Percentiles rank a stretch among this genome's conserved stretches.
phyloP scores from a whole-genome alignment of 495 filamentous ascomycete species.

The Penicillium turbatum region DNA sequence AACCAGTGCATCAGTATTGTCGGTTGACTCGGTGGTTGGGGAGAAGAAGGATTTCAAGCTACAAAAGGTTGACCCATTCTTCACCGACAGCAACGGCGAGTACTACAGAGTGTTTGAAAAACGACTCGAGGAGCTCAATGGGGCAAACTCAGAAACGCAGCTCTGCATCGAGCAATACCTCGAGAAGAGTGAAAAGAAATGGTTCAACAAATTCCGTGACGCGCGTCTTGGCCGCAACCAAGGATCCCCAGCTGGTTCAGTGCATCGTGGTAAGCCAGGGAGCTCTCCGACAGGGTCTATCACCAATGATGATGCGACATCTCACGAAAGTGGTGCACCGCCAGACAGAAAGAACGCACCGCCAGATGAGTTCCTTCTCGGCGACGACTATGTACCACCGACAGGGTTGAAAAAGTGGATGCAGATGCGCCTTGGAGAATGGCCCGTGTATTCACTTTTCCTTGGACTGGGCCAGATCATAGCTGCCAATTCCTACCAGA shows the following conservation, averaged over 20 bases:
- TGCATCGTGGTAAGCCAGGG: conserved; percentile 33
- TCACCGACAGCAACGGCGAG: conserved; percentile 62
- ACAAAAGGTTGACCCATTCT: conserved; percentile 67
- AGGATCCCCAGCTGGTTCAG: conserved; percentile 39
- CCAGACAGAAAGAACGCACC: conserved; percentile 20
- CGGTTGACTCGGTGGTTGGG: conserved; percentile 53
- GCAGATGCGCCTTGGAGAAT: conserved; percentile 51
- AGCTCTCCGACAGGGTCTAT: conserved; percentile 34
- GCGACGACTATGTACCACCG: conserved; percentile 61
- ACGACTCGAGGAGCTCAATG: conserved; percentile 54
- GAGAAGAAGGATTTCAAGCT: conserved; percentile 61
- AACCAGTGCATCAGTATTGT: conserved; percentile 44
- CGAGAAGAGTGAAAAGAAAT: conserved; percentile 65
- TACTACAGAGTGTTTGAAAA: conserved; percentile 59
- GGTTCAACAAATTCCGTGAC: conserved; percentile 60
- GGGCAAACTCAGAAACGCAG: conserved; percentile 52
- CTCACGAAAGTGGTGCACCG: conserved; percentile 33
- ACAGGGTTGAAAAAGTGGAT: conserved; percentile 56
- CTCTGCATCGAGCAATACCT: conserved; percentile 67
- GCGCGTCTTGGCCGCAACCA: conserved; percentile 50
- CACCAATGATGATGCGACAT: conserved; percentile 36
- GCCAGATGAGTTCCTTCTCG: conserved; percentile 57
- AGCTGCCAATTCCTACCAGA: conserved; percentile 68
- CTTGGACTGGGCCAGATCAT: conserved; percentile 65
- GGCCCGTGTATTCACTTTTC: conserved; percentile 70